Evolutionary conservation across 2,329 filamentous ascomycete species (phyloP).

Genomic region (Rugonectria rugulosa): DNA sequence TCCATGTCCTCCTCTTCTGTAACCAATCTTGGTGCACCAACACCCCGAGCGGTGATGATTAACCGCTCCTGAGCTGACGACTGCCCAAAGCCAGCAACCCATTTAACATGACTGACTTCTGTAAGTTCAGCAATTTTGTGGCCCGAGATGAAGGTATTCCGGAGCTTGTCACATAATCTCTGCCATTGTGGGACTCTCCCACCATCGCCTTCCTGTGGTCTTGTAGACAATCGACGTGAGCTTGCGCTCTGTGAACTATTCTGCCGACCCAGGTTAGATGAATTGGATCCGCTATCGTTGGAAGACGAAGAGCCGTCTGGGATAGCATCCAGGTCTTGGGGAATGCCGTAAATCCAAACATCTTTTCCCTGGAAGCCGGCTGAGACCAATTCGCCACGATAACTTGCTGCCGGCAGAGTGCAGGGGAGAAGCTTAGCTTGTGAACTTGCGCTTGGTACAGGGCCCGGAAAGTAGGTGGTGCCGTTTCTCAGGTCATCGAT

Average conservation of each 20-base stretch:
- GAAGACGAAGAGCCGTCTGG: slow-evolving; percentile 50
- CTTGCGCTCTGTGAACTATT: slow-evolving; percentile 40
- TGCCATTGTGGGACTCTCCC: slow-evolving; percentile 71
- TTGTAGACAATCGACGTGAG: slow-evolving; percentile 43
- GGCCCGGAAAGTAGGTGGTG: slow-evolving; percentile 81
- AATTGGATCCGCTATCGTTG: slow-evolving; percentile 30
- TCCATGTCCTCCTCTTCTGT: slow-evolving; percentile 76
- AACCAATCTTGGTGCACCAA: slow-evolving; percentile 63
- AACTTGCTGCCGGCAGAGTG: slow-evolving; percentile 74
- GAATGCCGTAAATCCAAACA: slow-evolving; percentile 81
- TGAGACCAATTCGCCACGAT: slow-evolving; percentile 74
- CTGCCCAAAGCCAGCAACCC: slow-evolving; percentile 67
- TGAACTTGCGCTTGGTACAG: slow-evolving; percentile 59
- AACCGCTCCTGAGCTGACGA: slow-evolving; percentile 63
- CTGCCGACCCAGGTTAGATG: slow-evolving; percentile 40
- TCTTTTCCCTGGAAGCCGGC: slow-evolving; percentile 76
- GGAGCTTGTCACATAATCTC: slow-evolving; percentile 69
- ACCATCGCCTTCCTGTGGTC: slow-evolving; percentile 40
- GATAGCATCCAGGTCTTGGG: slow-evolving; percentile 72
- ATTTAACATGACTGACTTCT: slow-evolving; percentile 74
- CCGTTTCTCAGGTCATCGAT: slow-evolving; percentile 79
- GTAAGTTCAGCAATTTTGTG: slow-evolving; percentile 69
- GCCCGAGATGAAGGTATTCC: slow-evolving; percentile 76
- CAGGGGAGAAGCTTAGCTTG: slow-evolving; percentile 70
- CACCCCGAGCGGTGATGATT: slow-evolving; percentile 76